Base-by-base conservation (phyloP, 306 rosid species). In the Casuarina cunninghamiana region DNA sequence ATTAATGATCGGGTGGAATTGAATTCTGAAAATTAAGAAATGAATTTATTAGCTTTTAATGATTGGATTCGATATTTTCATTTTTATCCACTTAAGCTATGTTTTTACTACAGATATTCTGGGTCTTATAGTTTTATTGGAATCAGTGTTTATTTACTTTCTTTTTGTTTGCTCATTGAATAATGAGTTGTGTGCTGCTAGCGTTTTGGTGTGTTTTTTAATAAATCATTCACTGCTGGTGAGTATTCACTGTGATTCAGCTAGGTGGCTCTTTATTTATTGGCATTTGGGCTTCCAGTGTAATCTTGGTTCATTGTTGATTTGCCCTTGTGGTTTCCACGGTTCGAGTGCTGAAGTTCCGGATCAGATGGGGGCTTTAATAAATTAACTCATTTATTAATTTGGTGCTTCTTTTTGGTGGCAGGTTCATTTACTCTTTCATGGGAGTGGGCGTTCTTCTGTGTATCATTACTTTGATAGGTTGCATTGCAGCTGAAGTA, bases 371-470 rank as follows among this genome's bases (percentile, higher is more conserved):
- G 45, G 76, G 51, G 41, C 48, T 13, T 1, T 71, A 12, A 2
- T n/a, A 21, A 26, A 26, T 26, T 26, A 26, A 26, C 0, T 26
- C 32, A 26, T 26, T 51, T 57, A 44, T 55, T 71, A 32, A 75
- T 46, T 76, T 69, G 77, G 53, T 79, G 38, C 43, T 65, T 51
- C 17, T 72, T 69, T 41, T 35, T 79, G 74, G 50, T 84, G 85
- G 87, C 92, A 96, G 99, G 99, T 96, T 93, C 78, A 91, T 93
- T 81, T 93, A 90, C 76, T 86, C 88, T 79, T 96, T 89, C 83
- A 88, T 90, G 99, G 93, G 94, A 63, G 82, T 93, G 77, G 99
- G 99, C 32, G 70, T 90, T 73, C 48, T 91, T 75, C 61, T 96
- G 79, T 89, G 93, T 83, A 87, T 87, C 83, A 71, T 89, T 73